Evolutionary conservation across 2,329 filamentous ascomycete species (phyloP).

Genomic region (Exophiala bonariae): DNA sequence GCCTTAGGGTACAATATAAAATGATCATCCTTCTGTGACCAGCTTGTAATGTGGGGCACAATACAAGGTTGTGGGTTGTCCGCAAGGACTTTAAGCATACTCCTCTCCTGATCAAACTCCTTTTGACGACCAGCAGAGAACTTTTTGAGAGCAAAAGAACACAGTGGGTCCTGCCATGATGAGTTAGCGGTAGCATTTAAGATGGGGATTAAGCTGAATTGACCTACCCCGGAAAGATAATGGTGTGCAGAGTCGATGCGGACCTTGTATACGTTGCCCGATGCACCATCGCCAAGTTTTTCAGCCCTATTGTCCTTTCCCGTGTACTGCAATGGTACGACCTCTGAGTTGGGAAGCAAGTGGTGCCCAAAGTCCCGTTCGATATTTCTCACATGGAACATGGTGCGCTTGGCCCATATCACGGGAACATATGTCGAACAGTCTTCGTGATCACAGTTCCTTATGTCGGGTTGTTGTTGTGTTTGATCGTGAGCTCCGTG

Average conservation of each 20-base stretch:
- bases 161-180: neutral
- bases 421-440: too few species aligned
- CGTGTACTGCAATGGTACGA: too few species aligned
- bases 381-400: too few species aligned
- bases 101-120: neutral
- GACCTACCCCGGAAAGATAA: slow-evolving; percentile 1
- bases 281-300: slow-evolving; percentile 2
- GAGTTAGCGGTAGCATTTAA: neutral
- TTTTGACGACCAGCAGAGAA: neutral
- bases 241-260: neutral
- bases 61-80: slow-evolving; percentile 5
- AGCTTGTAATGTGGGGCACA: slow-evolving; percentile 3
- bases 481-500: too few species aligned
- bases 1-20: slow-evolving; percentile 11
- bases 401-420: too few species aligned
- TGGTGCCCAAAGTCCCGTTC: too few species aligned
- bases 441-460: too few species aligned
- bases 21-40: slow-evolving; percentile 1
- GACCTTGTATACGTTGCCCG: neutral
- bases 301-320: neutral
- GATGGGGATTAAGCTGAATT: neutral
- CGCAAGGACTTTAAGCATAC: slow-evolving; percentile 5
- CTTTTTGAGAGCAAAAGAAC: slow-evolving; percentile 2
- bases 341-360: too few species aligned
- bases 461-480: too few species aligned